Evolutionary conservation across 306 rosid species (phyloP).

Genomic region (Hippophae tibetana): DNA sequence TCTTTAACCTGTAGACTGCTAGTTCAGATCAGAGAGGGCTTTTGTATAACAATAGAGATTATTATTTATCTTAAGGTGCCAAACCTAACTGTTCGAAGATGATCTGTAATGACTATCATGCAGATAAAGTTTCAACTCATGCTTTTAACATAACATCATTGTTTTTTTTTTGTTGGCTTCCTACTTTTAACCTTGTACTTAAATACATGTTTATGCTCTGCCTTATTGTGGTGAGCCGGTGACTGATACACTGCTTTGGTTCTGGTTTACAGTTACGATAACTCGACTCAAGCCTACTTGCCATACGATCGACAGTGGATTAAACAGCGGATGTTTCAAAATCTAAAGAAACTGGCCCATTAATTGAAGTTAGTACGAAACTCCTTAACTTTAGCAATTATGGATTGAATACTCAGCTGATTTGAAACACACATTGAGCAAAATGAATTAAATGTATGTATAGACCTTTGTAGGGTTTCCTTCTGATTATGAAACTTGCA

Average conservation of each 20-base stretch:
- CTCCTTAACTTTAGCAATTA: conserved; percentile 12
- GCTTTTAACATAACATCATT: no score
- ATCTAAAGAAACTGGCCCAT: conserved; percentile 72
- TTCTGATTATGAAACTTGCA: conserved; percentile 13
- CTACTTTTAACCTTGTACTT: background rate
- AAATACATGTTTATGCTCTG: background rate
- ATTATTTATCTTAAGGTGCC: no score
- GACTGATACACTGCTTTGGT: conserved; percentile 13
- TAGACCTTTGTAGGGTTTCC: conserved; percentile 21
- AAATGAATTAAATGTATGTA: conserved; percentile 19
- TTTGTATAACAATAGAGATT: no score
- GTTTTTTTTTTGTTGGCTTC: background rate
- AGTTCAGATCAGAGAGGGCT: no score
- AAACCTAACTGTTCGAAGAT: no score
- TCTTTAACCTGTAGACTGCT: no score
- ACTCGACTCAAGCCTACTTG: conserved; percentile 57
- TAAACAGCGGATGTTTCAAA: conserved; percentile 63
- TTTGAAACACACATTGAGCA: conserved; percentile 18
- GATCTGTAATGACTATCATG: no score
- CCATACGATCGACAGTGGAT: conserved; percentile 89
- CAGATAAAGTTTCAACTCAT: no score
- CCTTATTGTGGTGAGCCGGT: no score
- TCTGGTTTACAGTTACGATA: conserved; percentile 57
- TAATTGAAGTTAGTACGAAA: conserved; percentile 24
- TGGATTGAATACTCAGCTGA: conserved; percentile 5